These are phyloP conservation scores for Fusarium sp. DNA, from an alignment of 2,329 filamentous ascomycete genomes.

Conservation along the genomic window DNA sequence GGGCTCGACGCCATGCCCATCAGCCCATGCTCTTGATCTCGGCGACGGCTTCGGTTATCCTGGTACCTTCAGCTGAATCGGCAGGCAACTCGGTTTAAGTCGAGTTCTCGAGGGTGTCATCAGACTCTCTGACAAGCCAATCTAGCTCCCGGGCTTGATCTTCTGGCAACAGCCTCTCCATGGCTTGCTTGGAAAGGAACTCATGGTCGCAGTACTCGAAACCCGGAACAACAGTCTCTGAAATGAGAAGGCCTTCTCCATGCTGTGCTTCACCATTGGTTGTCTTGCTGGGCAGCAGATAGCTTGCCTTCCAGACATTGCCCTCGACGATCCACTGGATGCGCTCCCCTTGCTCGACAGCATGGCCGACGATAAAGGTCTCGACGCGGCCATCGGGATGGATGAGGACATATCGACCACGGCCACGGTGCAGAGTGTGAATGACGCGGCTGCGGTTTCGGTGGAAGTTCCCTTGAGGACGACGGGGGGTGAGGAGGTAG, in stretches of 20 bases:
- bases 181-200: conserved; percentile 66
- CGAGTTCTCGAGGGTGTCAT: conserved; percentile 1
- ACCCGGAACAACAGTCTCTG: conserved; percentile 75
- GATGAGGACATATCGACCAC: conserved; percentile 73
- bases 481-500: conserved; percentile 70
- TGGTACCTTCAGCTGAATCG: neutral
- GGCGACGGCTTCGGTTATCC: neutral
- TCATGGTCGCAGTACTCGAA: conserved; percentile 77
- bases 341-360: conserved; percentile 69
- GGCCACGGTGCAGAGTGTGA: conserved; percentile 73
- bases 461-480: conserved; percentile 71
- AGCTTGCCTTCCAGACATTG: conserved; percentile 75
- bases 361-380: conserved; percentile 71
- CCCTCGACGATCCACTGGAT: conserved; percentile 78
- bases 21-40: neutral
- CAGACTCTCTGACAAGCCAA: conserved; percentile 54
- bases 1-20: neutral
- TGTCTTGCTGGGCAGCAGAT: conserved; percentile 56
- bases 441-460: conserved; percentile 71
- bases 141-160: conserved; percentile 62
- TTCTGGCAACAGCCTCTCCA: conserved; percentile 64
- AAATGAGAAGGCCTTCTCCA: conserved; percentile 69
- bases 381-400: conserved; percentile 70
- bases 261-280: conserved; percentile 41
- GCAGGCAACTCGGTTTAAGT: neutral